A percentile compares a stretch with the other conserved stretches of the same genome.
Conservation (phyloP, 768 basidiomycete genomes). For the Leccinum arenicola region DNA sequence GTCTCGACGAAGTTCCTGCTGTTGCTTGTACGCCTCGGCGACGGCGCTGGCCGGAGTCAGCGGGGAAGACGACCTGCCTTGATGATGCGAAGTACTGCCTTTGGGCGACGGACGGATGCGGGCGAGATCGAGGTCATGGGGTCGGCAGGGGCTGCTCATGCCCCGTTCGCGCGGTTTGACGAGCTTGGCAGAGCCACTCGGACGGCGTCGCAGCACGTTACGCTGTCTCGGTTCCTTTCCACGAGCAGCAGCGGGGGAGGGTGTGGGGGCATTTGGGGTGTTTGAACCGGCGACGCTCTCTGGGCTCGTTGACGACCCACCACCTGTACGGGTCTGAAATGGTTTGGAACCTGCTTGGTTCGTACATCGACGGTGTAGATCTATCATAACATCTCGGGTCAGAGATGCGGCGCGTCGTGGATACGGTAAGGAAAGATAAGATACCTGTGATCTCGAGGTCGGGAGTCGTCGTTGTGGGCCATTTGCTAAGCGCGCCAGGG, state of each 20-base stretch:
- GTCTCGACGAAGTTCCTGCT: conserved; percentile 33
- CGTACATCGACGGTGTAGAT: conserved; percentile 21
- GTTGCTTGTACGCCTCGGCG: conserved; percentile 44
- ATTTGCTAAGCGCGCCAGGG: not conserved
- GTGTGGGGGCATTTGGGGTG: conserved; percentile 1
- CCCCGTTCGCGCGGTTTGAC: conserved; percentile 14
- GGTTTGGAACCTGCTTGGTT: conserved; percentile 14
- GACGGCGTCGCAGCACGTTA: conserved; percentile 33
- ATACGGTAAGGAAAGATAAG: not conserved
- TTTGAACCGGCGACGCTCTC: conserved; percentile 9
- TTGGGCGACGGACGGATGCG: not conserved
- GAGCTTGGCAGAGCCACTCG: conserved; percentile 26
- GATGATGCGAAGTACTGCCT: not conserved
- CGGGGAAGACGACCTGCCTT: not conserved
- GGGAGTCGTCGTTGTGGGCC: not conserved
- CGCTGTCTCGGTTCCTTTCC: conserved; percentile 22
- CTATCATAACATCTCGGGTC: not conserved
- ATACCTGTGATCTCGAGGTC: no score
- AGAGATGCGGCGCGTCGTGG: not conserved
- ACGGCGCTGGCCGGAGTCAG: conserved; percentile 48
- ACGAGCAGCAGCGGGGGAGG: not conserved
- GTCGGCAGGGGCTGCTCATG: not conserved
- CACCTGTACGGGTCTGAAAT: not conserved
- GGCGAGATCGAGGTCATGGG: not conserved
- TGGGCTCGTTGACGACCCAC: conserved; percentile 8